Evolutionary conservation across 2,329 filamentous ascomycete species (phyloP).

Genomic region (Pseudogymnoascus sp.): DNA sequence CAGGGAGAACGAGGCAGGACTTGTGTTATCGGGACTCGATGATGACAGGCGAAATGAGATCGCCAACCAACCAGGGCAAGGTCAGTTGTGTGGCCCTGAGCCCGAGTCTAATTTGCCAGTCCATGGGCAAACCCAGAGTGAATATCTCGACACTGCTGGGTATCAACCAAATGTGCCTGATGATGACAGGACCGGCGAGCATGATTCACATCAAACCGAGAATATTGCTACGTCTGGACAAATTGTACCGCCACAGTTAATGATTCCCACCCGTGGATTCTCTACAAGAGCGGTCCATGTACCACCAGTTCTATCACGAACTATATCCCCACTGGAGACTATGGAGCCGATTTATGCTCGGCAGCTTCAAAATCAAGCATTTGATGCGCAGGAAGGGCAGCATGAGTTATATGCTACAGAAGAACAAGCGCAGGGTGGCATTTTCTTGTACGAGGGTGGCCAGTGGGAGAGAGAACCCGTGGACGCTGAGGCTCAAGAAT

Average conservation of each 20-base stretch:
- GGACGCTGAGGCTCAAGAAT: background rate
- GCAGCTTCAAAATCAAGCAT: background rate
- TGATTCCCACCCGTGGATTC: background rate
- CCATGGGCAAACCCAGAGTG: background rate
- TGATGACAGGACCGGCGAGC: background rate
- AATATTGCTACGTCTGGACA: background rate
- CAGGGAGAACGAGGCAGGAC: background rate
- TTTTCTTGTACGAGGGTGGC: background rate
- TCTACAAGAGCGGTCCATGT: background rate
- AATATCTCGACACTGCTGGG: background rate
- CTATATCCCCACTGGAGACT: background rate
- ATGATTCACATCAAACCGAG: background rate
- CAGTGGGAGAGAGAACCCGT: background rate
- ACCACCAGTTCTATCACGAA: background rate
- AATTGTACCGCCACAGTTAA: background rate
- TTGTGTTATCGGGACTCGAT: background rate
- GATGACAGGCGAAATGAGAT: background rate
- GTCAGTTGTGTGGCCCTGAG: background rate
- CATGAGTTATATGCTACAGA: background rate
- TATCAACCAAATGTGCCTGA: background rate
- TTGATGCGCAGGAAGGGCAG: background rate
- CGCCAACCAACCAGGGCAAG: background rate
- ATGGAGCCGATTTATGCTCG: background rate
- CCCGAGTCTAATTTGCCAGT: background rate
- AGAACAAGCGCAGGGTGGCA: background rate